phyloP scores from a whole-genome alignment of 164 flowering plant species.

The Vitis labrusca region DNA sequence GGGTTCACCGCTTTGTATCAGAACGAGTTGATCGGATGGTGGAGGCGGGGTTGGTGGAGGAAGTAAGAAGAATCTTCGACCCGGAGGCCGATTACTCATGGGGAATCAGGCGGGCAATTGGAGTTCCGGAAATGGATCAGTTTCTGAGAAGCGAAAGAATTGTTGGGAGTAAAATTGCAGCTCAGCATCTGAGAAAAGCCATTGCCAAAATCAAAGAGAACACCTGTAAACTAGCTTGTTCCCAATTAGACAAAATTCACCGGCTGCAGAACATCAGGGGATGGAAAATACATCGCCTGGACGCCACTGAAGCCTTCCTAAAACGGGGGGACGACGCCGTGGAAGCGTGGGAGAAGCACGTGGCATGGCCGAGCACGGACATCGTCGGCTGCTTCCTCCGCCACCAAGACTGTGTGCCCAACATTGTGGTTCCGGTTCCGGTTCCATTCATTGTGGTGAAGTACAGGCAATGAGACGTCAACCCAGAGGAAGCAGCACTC shows the following conservation, averaged over 20 bases:
- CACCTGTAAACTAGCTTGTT: slow-evolving; percentile 33
- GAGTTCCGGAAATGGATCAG: slow-evolving; percentile 52
- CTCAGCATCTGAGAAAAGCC: slow-evolving; percentile 24
- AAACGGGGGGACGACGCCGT: slow-evolving; percentile 25
- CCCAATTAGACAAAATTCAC: slow-evolving; percentile 44
- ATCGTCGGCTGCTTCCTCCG: slow-evolving; percentile 30
- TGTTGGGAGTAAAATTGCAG: slow-evolving; percentile 5
- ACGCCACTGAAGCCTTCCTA: slow-evolving; percentile 47
- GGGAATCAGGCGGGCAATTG: slow-evolving; percentile 58
- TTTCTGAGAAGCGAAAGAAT: slow-evolving; percentile 22
- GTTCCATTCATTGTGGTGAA: slow-evolving; percentile 8
- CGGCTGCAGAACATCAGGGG: slow-evolving; percentile 21
- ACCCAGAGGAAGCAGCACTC: slow-evolving; percentile 72
- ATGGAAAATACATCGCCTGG: slow-evolving; percentile 36
- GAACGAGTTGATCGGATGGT: slow-evolving; percentile 58
- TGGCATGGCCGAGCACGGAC: slow-evolving; percentile 28
- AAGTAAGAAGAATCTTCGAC: slow-evolving; percentile 39
- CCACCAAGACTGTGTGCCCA: background rate
- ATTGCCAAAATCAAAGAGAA: slow-evolving; percentile 41
- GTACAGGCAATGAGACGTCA: slow-evolving; percentile 42
- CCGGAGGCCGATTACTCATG: slow-evolving; percentile 38
- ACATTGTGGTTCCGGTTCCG: background rate
- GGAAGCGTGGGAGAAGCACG: slow-evolving; percentile 42
- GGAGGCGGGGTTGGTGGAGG: slow-evolving; percentile 43
- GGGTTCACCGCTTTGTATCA: slow-evolving; percentile 46